Evolutionary conservation across 2,329 filamentous ascomycete species (phyloP).

Genomic region (Fusarium papillatum): DNA sequence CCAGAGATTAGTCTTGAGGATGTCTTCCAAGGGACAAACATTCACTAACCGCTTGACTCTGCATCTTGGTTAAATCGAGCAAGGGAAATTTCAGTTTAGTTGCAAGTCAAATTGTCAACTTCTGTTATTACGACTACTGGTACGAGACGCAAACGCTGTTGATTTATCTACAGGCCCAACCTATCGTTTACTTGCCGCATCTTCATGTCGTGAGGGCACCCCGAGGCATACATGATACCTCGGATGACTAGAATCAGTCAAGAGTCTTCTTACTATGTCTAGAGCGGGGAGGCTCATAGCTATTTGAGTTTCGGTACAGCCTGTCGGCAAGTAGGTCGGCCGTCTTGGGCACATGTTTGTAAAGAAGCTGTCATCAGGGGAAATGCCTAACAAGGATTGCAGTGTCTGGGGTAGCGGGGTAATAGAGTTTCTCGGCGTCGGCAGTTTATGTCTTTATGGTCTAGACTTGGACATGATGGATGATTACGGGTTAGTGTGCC

Average conservation of each 20-base stretch:
- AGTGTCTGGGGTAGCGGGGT: not conserved
- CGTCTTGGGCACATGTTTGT: not conserved
- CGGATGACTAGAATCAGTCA: not conserved
- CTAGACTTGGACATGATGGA: not conserved
- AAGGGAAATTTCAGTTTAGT: not conserved
- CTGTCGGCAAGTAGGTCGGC: not conserved
- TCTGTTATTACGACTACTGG: not conserved
- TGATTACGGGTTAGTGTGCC: not conserved
- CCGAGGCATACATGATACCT: not conserved
- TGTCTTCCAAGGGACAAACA: not conserved
- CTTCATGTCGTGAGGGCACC: not conserved
- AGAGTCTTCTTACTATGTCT: not conserved
- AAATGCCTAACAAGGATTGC: not conserved
- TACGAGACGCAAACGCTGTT: not conserved
- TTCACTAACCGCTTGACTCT: not conserved
- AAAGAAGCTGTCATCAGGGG: not conserved
- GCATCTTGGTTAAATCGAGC: not conserved
- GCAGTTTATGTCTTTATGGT: not conserved
- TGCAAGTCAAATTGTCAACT: not conserved
- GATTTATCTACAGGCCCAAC: not conserved
- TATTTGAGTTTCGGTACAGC: not conserved
- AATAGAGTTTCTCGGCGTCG: not conserved
- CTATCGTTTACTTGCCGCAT: not conserved
- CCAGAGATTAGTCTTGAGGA: not conserved
- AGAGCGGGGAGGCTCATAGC: not conserved